These are phyloP conservation scores for Cicer yamashitae DNA, from an alignment of 306 rosid genomes.

Conservation along the genomic window DNA sequence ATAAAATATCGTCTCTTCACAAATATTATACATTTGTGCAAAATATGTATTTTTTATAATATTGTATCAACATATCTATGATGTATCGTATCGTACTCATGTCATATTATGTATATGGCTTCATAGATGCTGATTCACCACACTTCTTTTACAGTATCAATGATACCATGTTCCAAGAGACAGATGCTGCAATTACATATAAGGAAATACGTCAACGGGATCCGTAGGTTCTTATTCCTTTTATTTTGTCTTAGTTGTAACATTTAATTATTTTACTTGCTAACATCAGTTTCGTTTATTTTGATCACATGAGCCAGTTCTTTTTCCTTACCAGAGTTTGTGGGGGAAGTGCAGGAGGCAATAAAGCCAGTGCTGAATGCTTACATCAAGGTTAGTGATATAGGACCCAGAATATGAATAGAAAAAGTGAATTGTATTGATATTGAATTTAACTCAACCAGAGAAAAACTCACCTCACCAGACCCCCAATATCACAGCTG, in stretches of 20 bases:
- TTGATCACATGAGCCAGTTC: constrained; percentile 53
- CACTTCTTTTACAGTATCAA: constrained; percentile 70
- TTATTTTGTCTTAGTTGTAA: constrained; percentile 32
- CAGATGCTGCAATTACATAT: constrained; percentile 83
- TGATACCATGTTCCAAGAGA: constrained; percentile 84
- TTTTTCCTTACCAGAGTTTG: constrained; percentile 86
- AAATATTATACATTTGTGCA: not conserved
- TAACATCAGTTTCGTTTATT: constrained; percentile 37
- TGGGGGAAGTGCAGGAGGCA: constrained; percentile 83
- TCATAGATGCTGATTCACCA: constrained; percentile 31
- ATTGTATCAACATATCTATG: not conserved
- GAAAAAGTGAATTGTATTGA: not conserved
- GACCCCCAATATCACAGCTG: too few relatives aligned
- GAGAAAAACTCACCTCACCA: too few relatives aligned
- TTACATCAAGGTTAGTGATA: constrained; percentile 67
- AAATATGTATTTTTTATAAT: not conserved
- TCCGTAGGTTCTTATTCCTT: constrained; percentile 66
- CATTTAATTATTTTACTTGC: constrained; percentile 31
- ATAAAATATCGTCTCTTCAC: not conserved
- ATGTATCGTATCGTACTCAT: not conserved
- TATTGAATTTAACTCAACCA: not conserved
- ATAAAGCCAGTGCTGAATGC: constrained; percentile 90
- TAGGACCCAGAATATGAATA: not conserved
- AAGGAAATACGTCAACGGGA: constrained; percentile 89
- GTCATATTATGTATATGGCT: not conserved